Percentiles rank a stretch among this genome's conserved stretches.
phyloP scores from a whole-genome alignment of 1,284 basidiomycete species.

The Rhodotorula sp. region DNA sequence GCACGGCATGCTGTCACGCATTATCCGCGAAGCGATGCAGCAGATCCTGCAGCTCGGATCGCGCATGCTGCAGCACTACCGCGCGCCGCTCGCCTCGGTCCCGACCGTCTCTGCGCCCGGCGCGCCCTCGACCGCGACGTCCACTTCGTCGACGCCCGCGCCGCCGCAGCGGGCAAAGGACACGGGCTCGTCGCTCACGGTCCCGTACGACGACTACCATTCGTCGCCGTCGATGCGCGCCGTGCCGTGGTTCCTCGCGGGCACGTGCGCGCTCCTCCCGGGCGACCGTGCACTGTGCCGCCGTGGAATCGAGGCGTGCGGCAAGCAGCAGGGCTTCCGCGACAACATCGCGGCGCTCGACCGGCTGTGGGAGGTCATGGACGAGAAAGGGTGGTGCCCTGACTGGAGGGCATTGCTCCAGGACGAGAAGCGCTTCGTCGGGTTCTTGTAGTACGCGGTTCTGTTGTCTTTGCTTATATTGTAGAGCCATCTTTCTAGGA shows the following conservation, averaged over 20 bases:
- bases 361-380: conserved; percentile 30
- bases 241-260: conserved; percentile 39
- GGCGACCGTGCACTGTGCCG: conserved; percentile 27
- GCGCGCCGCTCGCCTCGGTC: conserved; percentile 4
- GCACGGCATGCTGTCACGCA: conserved; percentile 20
- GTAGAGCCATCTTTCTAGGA: too few relatives aligned
- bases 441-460: conserved; percentile 20
- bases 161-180: too few relatives aligned
- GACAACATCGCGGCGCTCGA: conserved; percentile 33
- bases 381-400: conserved; percentile 26
- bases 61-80: conserved; percentile 18
- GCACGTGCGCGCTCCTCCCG: conserved; percentile 20
- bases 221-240: conserved; percentile 23
- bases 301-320: conserved; percentile 26
- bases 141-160: neutral
- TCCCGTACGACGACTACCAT: conserved; percentile 20
- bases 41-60: conserved; percentile 35
- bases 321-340: conserved; percentile 19
- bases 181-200: neutral
- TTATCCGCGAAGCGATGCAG: conserved; percentile 19
- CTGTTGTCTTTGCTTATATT: too few relatives aligned
- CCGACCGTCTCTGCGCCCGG: neutral
- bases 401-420: conserved; percentile 35
- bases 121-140: neutral
- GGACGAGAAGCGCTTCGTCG: conserved; percentile 31